Evolutionary conservation across 306 rosid species (phyloP), one percentile per base, ranked within the genome.

Genomic region (Morella rubra): DNA sequence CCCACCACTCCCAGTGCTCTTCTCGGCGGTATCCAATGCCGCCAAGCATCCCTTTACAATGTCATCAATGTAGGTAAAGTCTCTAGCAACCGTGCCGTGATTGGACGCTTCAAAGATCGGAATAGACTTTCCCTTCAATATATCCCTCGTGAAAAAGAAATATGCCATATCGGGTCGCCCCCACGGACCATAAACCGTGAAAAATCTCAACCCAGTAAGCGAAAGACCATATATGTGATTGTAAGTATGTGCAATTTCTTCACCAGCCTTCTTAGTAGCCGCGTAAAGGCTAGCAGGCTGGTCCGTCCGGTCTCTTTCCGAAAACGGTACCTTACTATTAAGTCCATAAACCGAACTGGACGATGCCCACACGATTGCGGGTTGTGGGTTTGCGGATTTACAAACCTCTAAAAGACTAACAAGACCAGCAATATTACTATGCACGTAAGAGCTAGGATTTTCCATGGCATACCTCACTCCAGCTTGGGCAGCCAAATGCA

Each of bases 391-490:
- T 32, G 83, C 93, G 56, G 79, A 80, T 73, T 93, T 92, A 81
- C 97, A 95, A 46, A 90, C 96, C 67, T 95, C 98, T 71, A 95
- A 91, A 22, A 95, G 87, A 84, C 83, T 95, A 27, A 95, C 98
- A 75, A 95, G 77, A 72, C 98, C 98, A 76, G 97, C 98, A 72
- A 95, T 88, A 56, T 95, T 95, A 80, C 97, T 95, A 83, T 95
- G 98, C 52, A 95, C 97, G 84, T 95, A 95, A 37, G 98, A 92
- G 16, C 91, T 83, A 49, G 98, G 98, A 82, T 95, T 95, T 76
- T 92, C 96, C 97, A 95, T 92, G 49, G 98, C 98, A 73, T 95
- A 95, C 96, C 98, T 92, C 82, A 95, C 98, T 69, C 98, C 98
- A 78, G 98, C 98, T 65, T 93, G 98, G 73, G 98, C 98, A 42